A percentile compares a stretch with the other conserved stretches of the same genome.
These are phyloP conservation scores for Ceratobasidium sp. DNA, from an alignment of 1,284 basidiomycete genomes.

Conservation along the genomic window DNA sequence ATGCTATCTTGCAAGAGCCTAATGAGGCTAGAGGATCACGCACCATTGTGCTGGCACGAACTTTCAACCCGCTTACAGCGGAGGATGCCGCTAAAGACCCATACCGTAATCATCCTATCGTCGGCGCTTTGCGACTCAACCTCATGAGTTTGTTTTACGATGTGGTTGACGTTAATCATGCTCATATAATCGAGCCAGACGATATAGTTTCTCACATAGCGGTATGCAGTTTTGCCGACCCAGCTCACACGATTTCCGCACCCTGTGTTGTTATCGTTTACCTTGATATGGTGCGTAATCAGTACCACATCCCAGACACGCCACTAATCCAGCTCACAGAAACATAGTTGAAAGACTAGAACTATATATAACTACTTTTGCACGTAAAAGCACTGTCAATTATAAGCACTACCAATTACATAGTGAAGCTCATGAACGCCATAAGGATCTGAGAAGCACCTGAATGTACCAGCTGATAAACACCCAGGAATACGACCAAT, in stretches of 20 bases:
- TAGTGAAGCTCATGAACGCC: no score
- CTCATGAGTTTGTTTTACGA: conserved; percentile 1
- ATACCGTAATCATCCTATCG: background rate
- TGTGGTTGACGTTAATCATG: background rate
- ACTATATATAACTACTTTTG: no score
- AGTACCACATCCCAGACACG: no score
- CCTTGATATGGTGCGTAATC: background rate
- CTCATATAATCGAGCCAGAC: conserved; percentile 9
- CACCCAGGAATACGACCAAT: no score
- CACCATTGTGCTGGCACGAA: background rate
- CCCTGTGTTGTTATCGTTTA: background rate
- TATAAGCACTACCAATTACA: no score
- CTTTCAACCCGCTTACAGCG: background rate
- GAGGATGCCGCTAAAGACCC: background rate
- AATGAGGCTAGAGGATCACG: background rate
- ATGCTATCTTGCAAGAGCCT: conserved; percentile 4
- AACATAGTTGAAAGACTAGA: no score
- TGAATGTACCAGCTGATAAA: no score
- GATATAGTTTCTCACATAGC: background rate
- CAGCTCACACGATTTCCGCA: background rate
- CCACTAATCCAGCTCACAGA: no score
- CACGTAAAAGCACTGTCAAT: no score
- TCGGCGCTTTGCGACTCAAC: background rate
- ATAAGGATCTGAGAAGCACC: no score
- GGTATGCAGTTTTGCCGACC: background rate